A percentile compares a stretch with the other conserved stretches of the same genome.
These are phyloP conservation scores for Volvox reticuliferus DNA, from an alignment of 139 green algal species.

Conservation along the genomic window DNA sequence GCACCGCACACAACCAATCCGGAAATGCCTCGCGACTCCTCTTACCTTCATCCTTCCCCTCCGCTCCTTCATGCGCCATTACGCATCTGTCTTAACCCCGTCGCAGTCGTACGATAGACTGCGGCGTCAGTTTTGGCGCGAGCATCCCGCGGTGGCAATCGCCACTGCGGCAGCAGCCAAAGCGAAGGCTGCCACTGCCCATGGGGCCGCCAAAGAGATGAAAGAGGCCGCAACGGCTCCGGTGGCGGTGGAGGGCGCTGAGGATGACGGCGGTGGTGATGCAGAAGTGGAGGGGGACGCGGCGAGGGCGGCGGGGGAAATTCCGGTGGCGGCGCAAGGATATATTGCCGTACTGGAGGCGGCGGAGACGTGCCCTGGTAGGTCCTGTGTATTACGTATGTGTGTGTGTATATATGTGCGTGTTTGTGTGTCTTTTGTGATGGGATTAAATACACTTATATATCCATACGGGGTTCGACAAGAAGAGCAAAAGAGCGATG, in stretches of 20 bases:
- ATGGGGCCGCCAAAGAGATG: not conserved
- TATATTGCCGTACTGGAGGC: not conserved
- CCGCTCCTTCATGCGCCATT: not conserved
- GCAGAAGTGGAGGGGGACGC: not conserved
- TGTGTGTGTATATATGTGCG: not conserved
- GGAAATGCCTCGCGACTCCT: too few relatives aligned
- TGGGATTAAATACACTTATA: too few relatives aligned
- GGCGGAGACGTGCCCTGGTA: not conserved
- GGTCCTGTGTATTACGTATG: too few relatives aligned
- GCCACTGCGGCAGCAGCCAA: not conserved
- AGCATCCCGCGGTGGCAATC: not conserved
- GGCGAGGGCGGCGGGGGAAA: not conserved
- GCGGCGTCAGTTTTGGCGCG: not conserved
- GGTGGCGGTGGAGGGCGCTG: too few relatives aligned
- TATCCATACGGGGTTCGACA: too few relatives aligned
- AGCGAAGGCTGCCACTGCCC: not conserved
- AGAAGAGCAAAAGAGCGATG: too few relatives aligned
- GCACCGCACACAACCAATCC: too few relatives aligned
- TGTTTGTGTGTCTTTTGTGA: too few relatives aligned
- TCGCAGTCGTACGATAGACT: conserved; percentile 14
- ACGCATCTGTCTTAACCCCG: not conserved
- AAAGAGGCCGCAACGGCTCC: not conserved
- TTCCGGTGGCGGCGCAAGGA: not conserved
- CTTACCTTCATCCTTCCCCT: too few relatives aligned
- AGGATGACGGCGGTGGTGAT: not conserved